phyloP scores from a whole-genome alignment of 1,284 basidiomycete genomes.

The Leccinum cinnamomeum region DNA sequence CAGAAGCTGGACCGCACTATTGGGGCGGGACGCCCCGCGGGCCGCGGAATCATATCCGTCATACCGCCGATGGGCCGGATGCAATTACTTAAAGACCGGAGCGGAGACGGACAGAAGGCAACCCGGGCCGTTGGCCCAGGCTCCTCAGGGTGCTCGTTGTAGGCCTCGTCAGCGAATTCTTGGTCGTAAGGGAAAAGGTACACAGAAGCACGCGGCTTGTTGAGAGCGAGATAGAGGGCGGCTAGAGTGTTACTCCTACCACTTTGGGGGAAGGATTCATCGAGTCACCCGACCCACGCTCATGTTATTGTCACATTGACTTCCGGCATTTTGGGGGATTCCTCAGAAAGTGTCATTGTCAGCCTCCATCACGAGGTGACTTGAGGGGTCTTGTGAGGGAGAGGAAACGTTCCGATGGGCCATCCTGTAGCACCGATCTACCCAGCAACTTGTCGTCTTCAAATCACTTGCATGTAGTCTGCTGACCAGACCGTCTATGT shows the following conservation, averaged over 20 bases:
- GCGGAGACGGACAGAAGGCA: neutral
- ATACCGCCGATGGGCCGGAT: neutral
- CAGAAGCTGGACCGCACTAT: neutral
- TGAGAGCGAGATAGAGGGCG: neutral
- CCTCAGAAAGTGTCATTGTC: neutral
- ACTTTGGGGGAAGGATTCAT: neutral
- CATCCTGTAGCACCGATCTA: neutral
- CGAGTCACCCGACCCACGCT: neutral
- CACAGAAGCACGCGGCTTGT: neutral
- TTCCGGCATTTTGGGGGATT: neutral
- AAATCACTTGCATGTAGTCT: neutral
- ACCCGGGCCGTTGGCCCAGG: neutral
- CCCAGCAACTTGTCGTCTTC: neutral
- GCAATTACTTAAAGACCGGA: neutral
- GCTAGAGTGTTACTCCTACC: neutral
- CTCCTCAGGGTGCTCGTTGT: neutral
- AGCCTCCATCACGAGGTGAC: neutral
- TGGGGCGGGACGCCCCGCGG: no score
- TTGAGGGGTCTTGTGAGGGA: neutral
- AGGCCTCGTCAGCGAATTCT: neutral
- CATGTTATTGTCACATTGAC: neutral
- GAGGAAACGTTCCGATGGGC: neutral
- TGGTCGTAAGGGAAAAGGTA: neutral
- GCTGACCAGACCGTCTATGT: no score
- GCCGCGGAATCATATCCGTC: neutral